phyloP scores from a whole-genome alignment of 2,329 filamentous ascomycete genomes.

The Xylariaceae sp. region DNA sequence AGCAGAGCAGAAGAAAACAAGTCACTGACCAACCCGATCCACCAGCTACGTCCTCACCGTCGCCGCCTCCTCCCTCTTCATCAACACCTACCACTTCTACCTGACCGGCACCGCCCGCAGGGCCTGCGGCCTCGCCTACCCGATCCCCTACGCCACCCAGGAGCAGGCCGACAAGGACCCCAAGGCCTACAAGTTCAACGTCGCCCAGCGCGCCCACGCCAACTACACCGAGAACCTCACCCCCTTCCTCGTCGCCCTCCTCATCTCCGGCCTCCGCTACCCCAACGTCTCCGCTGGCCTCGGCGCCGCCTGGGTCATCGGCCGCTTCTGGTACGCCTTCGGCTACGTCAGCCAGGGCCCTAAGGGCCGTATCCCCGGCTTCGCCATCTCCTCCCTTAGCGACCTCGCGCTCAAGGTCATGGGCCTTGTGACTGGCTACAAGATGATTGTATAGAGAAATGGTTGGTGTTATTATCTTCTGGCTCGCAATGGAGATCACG shows the following conservation, averaged over 20 bases:
- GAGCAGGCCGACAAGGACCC: slow-evolving; percentile 52
- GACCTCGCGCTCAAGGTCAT: slow-evolving; percentile 37
- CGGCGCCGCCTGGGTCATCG: slow-evolving; percentile 49
- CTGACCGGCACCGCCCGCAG: slow-evolving; percentile 48
- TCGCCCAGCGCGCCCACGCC: slow-evolving; percentile 42
- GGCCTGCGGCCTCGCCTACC: slow-evolving; percentile 51
- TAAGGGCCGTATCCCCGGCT: slow-evolving; percentile 39
- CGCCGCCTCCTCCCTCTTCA: slow-evolving; percentile 52
- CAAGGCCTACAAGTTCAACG: slow-evolving; percentile 58
- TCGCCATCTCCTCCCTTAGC: slow-evolving; percentile 27
- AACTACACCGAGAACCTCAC: slow-evolving; percentile 62
- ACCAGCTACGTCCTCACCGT: slow-evolving; percentile 58
- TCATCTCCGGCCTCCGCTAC: slow-evolving; percentile 53
- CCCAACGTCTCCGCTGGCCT: slow-evolving; percentile 45
- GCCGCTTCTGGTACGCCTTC: slow-evolving; percentile 48
- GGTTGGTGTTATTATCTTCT: too few relatives aligned
- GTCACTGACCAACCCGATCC: slow-evolving; percentile 1
- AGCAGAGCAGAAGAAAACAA: too few relatives aligned
- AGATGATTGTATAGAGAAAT: slow-evolving; percentile 18
- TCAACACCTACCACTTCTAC: slow-evolving; percentile 49
- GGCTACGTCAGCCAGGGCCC: slow-evolving; percentile 51
- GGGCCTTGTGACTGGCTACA: slow-evolving; percentile 39
- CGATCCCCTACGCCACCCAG: slow-evolving; percentile 50
- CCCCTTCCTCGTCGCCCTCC: slow-evolving; percentile 45
- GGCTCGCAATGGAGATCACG: too few relatives aligned